Evolutionary conservation across 768 basidiomycete species (phyloP).

Genomic region (Leccinum truebloodii): DNA sequence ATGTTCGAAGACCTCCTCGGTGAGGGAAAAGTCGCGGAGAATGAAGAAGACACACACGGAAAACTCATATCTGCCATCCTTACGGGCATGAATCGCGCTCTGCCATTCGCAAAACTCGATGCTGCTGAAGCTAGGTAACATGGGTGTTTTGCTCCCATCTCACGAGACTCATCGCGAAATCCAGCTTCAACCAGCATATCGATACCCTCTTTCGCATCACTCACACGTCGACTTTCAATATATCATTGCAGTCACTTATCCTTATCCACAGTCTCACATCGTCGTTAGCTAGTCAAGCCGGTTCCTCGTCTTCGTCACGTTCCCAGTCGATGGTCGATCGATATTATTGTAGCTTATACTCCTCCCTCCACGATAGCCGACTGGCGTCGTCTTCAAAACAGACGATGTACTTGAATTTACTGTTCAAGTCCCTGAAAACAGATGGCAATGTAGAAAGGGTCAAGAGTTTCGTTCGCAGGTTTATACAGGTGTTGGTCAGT

Average conservation of each 20-base stretch:
- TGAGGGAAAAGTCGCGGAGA: slow-evolving; percentile 41
- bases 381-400: slow-evolving; percentile 86
- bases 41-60: slow-evolving; percentile 68
- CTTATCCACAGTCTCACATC: slow-evolving; percentile 83
- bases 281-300: slow-evolving; percentile 45
- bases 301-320: slow-evolving; percentile 39
- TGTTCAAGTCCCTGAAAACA: slow-evolving; percentile 87
- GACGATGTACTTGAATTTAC: slow-evolving; percentile 92
- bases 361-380: slow-evolving; percentile 82
- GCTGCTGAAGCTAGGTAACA: slow-evolving; percentile 64
- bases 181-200: slow-evolving; percentile 81
- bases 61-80: slow-evolving; percentile 87
- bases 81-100: slow-evolving; percentile 91
- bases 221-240: slow-evolving; percentile 95
- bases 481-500: slow-evolving; percentile 75
- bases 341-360: slow-evolving; percentile 84
- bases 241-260: slow-evolving; percentile 88
- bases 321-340: slow-evolving; percentile 58
- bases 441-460: slow-evolving; percentile 60
- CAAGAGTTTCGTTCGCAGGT: slow-evolving; percentile 78
- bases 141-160: neutral
- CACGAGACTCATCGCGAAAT: slow-evolving; percentile 2
- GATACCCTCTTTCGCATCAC: slow-evolving; percentile 94
- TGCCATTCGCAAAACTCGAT: slow-evolving; percentile 88
- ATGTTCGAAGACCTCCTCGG: slow-evolving; percentile 89